Evolutionary conservation across 176 grass and related monocot genomes (phyloP), one percentile per base, ranked within the genome.

Genomic region (Poa annua): DNA sequence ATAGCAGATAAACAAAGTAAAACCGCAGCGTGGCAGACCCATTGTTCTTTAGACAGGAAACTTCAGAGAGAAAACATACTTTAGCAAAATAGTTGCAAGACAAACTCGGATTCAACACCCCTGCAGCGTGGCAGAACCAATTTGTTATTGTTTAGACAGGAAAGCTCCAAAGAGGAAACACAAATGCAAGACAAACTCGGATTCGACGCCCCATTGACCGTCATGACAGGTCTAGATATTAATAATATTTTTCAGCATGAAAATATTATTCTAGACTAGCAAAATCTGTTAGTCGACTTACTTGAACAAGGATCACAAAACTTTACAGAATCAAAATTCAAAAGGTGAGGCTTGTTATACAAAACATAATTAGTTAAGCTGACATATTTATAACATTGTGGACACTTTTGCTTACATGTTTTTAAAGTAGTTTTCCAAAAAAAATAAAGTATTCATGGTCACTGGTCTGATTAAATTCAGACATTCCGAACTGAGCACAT

Each of bases 341-440:
- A 51, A 86, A 73, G 41, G 32, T 29, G 32, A 53, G 11, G 52
- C 8, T 54, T 42, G 56, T 57, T 44, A 11, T 21, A 35, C 16
- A 39, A 38, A n/a, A 41, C 22, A 25, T 66, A 47, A 49, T 21
- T 66, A 66, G 42, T 41, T 44, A 66, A 66, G 3, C 19, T 55
- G 24, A 5, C 29, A 0, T 26, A 21, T 22, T 49, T 36, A 64
- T 44, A 34, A 45, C 29, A 52, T 51, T 34, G 57, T 39, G 35
- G 39, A 83, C 53, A 50, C 25, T 29, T 7, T 69, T 81, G 13
- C 71, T 49, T 76, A 36, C 32, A 56, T 67, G 56, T n/a, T 76
- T 20, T 64, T 66, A 16, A 71, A 88, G 16, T 16, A 63, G 47
- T 15, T 39, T 34, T 48, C 47, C 3, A 47, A 77, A n/a, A 69